Evolutionary conservation across 306 rosid species (phyloP), one percentile per base, ranked within the genome.

Genomic region (Medicago ruthenica): DNA sequence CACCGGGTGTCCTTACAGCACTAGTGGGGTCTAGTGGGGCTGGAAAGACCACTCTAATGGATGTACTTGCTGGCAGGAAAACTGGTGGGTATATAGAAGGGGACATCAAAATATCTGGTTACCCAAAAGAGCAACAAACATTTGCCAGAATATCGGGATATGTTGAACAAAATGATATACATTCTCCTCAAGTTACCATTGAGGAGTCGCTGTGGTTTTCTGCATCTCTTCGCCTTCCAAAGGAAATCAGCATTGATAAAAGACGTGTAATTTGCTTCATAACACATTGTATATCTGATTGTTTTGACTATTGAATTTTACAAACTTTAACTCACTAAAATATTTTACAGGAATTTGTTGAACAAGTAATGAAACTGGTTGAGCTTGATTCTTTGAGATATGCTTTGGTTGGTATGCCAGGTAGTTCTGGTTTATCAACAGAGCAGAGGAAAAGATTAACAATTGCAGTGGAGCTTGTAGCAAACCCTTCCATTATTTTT

Each of bases 1-100:
- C 98, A 74, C 98, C 97, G 0, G 98, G 97, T 24, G 91, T 93
- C 75, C 98, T 93, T 73, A 93, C 97, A 58, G 98, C 98, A 70
- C 75, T 93, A 71, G 98, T 93, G 59, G 98, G 98, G 44, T 77
- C 98, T 39, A 93, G 98, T 78, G 98, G 98, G 53, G 98, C 98
- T 5, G 98, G 98, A 58, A 91, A 93, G 88, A 93, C 98, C 79
- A 93, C 98, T 50, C 67, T 93, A 75, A 93, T 93, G 98, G 98
- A 93, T 59, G 98, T 93, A 37, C 90, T 93, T 41, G 97, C 98
- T 18, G 98, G 98, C 48, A 89, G 98, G 84, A 93, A 93, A 84
- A 93, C 98, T 27, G 98, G 97, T 51, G 98, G 98, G 16, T 88
- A 89, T 81, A 88, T 91, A 13, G 97, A 93, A 80, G 98, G 98